Conservation (phyloP, 148 eudicot species). For the Cornus suecica region DNA sequence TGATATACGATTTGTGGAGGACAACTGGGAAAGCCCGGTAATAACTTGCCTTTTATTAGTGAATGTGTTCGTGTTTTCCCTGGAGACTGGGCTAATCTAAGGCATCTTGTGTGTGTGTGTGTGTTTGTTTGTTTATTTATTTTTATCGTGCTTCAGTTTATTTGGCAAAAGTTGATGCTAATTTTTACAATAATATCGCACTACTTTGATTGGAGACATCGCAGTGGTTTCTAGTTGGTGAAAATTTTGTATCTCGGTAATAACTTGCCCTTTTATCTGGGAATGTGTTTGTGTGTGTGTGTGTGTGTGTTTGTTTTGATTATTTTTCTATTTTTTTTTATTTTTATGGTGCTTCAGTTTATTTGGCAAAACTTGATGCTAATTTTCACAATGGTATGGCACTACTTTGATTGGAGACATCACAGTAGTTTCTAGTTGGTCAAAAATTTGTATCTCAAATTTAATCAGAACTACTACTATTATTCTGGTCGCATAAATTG, state of each 20-base stretch:
- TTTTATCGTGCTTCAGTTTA: background rate
- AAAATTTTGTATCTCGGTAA: background rate
- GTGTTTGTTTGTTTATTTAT: no score
- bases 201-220: slow-evolving; percentile 1
- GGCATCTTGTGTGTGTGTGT: no score
- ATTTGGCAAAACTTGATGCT: background rate
- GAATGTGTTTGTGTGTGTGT: no score
- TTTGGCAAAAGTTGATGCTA: background rate
- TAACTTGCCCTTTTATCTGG: no score
- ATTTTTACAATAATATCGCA: background rate
- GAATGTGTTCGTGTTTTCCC: background rate
- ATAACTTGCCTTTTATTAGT: slow-evolving; percentile 15
- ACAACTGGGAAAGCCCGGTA: slow-evolving; percentile 99
- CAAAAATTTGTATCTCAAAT: background rate
- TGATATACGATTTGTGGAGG: slow-evolving; percentile 99
- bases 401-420: slow-evolving; percentile 1
- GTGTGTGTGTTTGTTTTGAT: no score
- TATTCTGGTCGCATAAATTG: no score
- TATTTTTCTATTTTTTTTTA: no score
- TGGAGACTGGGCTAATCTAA: no score
- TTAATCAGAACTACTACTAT: background rate
- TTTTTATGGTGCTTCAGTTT: background rate
- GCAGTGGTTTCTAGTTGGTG: background rate
- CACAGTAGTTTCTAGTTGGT: background rate
- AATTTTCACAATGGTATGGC: background rate